A percentile compares a stretch with the other conserved stretches of the same genome.
phyloP scores from a whole-genome alignment of 139 green algal species.

The Chlorella vulgaris region DNA sequence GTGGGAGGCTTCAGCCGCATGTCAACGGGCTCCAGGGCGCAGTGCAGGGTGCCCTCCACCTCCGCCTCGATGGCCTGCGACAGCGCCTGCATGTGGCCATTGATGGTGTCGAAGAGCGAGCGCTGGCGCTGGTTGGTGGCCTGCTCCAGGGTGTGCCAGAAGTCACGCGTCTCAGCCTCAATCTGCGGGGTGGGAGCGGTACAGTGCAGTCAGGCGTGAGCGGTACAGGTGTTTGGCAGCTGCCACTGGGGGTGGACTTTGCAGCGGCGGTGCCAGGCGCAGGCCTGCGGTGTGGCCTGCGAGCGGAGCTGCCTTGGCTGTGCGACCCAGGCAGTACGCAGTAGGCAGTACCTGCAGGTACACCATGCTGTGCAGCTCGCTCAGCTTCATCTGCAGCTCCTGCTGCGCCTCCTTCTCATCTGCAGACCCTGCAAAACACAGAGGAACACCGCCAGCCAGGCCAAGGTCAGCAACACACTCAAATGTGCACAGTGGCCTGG shows the following conservation, averaged over 20 bases:
- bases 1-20: constrained; percentile 58
- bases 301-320: too few relatives aligned
- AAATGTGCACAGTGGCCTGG: too few relatives aligned
- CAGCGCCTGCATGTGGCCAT: constrained; percentile 60
- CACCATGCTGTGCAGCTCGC: constrained; percentile 68
- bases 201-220: not conserved
- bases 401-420: constrained; percentile 22
- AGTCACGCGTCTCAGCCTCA: constrained; percentile 62
- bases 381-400: constrained; percentile 61
- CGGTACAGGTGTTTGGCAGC: too few relatives aligned
- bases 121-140: constrained; percentile 62
- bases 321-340: too few relatives aligned
- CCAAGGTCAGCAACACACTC: not conserved
- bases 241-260: too few relatives aligned
- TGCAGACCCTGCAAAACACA: not conserved
- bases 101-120: constrained; percentile 63
- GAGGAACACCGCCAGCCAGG: not conserved
- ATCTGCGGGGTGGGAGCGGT: constrained; percentile 46
- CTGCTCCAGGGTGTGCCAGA: constrained; percentile 73
- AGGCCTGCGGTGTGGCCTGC: too few relatives aligned
- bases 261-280: too few relatives aligned
- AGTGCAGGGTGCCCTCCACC: constrained; percentile 38
- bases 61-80: constrained; percentile 52
- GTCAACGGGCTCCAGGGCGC: constrained; percentile 16
- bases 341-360: constrained; percentile 56